Evolutionary conservation across 345 rosid genomes (phyloP), one percentile per base, ranked within the genome.

Genomic region (Gossypium australe): DNA sequence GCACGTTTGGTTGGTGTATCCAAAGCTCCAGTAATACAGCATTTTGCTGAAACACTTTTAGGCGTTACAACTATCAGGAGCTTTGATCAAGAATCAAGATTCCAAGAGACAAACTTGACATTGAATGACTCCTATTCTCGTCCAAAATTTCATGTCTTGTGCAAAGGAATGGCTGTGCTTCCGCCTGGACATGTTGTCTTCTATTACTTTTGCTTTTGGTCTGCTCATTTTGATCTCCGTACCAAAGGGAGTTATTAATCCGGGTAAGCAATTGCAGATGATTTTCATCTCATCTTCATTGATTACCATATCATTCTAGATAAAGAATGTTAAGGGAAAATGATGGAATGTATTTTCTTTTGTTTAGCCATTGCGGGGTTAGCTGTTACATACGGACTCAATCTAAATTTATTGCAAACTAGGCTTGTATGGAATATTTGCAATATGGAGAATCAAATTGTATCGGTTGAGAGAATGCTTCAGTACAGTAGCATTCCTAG

Each of bases 131-230:
- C 82, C 34, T 91, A 88, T 80, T 89, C 90, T 60, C 84, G 90
- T 82, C 92, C 94, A 10, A 79, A 68, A 70, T 92, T 94, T 74
- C 84, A 92, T 76, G 17, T 67, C 87, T 78, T 92, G 80, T 69
- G 94, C 96, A 49, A 90, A 82, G 90, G 93, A 92, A 79, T 94
- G 98, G 96, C 91, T 94, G 64, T 86, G 91, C 82, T 85, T 91
- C 72, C 92, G 97, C 67, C 83, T 94, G 71, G 87, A 92, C 77
- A 79, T 22, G 22, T 22, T 92, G 78, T 92, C 94, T 49, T 82
- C 89, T 11, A 25, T 94, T 38, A 87, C 89, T 2, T 94, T 94
- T 67, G 92, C 82, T 56, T 87, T 89, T 83, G 90, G 87, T 70
- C 82, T 94, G 67, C 67, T 82, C 76, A 80, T 92, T 80, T 77